Base-by-base conservation (phyloP, 176 grass and related monocot genomes). In the Eremochloa ophiuroides region DNA sequence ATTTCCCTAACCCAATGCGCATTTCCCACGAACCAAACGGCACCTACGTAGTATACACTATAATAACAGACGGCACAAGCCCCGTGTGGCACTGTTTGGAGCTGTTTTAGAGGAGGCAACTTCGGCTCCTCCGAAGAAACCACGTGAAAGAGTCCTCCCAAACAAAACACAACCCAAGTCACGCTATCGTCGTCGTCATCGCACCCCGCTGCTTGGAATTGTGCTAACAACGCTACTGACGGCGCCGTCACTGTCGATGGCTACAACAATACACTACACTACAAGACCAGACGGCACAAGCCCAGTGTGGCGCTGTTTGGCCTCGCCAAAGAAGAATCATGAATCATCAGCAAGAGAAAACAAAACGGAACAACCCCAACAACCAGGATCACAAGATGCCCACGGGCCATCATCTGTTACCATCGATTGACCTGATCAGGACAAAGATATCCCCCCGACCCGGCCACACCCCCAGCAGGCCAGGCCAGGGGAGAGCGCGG, bases 311-410 rank as follows among this genome's bases (percentile, higher is more conserved):
- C 33, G 61, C 60, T 48, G 76, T 42, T 77, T 31, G 39, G 9
- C 13, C 27, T 40, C 23, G 22, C 0, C 6, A 56, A 6, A n/a
- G n/a, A n/a, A n/a, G 34, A 48, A 48, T 51, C 47, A 51, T 23
- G 16, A 2, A n/a, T 0, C 51, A 56, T 1, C 51, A 56, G 2
- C 20, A 10, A 23, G 20, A 23, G 5, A 15, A 10, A 85, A 82
- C 78, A 82, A 82, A 85, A 89, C 13, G 83, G 83, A 86, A 82
- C 88, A 72, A 40, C 76, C 41, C 33, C 83, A 89, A 44, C 88
- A 44, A 39, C 78, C 72, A 28, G 44, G 56, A 56, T 85, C 55
- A 39, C 72, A 89, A 85, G 83, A 85, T 82, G 4, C 87, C 56
- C 77, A 65, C 77, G 34, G 75, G 66, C 41, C 64, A 16, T n/a